Base-by-base conservation (phyloP, 345 rosid genomes). In the Boechera stricta region DNA sequence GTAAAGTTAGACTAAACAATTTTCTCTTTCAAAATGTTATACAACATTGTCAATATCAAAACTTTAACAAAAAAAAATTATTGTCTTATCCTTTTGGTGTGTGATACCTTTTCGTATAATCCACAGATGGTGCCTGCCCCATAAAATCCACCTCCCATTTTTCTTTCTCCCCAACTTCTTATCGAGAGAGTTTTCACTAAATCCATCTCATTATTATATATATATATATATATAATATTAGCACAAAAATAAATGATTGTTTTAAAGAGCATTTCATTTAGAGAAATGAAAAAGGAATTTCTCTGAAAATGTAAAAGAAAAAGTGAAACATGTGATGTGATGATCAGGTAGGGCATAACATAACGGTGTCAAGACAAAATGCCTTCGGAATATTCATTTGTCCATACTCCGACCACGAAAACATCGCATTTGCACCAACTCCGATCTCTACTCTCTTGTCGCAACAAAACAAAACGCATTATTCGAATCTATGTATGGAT, bases 361-460 rank as follows among this genome's bases (percentile, higher is more conserved):
- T 39, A 69, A 62, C 32, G 48, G 64, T 10, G 62, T 53, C 75
- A 62, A 28, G 59, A 54, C 80, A 77, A 77, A 69, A 69, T 36
- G 75, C 10, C 32, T 62, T 77, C 80, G 75, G 75, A 62, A 62
- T 70, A 77, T 77, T 62, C 80, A 69, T 69, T 77, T 77, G 80
- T 77, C 75, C 75, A 76, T 69, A 77, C 42, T 62, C 65, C 65
- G 57, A 69, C 26, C 38, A 15, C 18, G 11, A 54, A 51, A 77
- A 77, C 71, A 69, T 69, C 12, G 21, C 80, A 77, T 63, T 69
- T 76, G 52, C 39, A 10, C 39, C 16, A 62, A 24, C 7, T 24
- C 49, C 16, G 33, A 63, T 69, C 75, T 54, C 52, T 54, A 48
- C 10, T 54, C 58, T 69, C 65, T 68, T 68, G 47, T 63, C 38